These are phyloP conservation scores for Deinandra increscens DNA, from an alignment of 129 eudicot genomes.

Conservation along the genomic window DNA sequence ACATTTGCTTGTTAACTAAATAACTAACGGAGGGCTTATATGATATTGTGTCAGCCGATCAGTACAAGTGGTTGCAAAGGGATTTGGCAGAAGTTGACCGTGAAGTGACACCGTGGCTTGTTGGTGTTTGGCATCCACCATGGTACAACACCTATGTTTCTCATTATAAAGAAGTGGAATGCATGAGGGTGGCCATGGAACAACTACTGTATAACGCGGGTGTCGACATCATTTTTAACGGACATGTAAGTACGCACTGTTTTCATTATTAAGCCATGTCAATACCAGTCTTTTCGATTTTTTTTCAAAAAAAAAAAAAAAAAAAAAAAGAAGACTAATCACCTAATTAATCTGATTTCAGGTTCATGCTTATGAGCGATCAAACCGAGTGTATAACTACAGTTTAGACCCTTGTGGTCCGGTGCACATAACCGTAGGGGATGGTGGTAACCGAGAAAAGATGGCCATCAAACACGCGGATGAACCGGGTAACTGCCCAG, in stretches of 20 bases:
- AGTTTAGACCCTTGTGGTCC: conserved; percentile 85
- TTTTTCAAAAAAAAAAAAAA: too few species aligned
- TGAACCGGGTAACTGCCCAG: conserved; percentile 84
- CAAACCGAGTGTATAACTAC: conserved; percentile 88
- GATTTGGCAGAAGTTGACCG: conserved; percentile 77
- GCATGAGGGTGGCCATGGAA: conserved; percentile 95
- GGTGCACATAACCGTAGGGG: conserved; percentile 70
- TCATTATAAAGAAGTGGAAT: conserved; percentile 88
- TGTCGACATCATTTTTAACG: conserved; percentile 77
- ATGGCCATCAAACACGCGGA: conserved; percentile 80
- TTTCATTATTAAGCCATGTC: neutral
- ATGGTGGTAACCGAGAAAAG: conserved; percentile 95
- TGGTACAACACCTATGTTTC: conserved; percentile 85
- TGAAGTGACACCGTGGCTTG: conserved; percentile 86
- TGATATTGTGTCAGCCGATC: conserved; percentile 60
- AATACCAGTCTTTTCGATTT: too few species aligned
- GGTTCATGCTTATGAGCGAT: conserved; percentile 96
- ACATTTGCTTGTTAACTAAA: too few species aligned
- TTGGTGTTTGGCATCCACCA: conserved; percentile 93
- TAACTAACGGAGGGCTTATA: neutral
- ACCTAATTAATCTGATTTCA: too few species aligned
- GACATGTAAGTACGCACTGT: conserved; percentile 90
- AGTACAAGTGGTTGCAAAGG: conserved; percentile 81
- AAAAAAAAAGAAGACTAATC: too few species aligned
- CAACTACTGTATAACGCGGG: conserved; percentile 62